These are phyloP conservation scores for Leucoagaricus sp. DNA, from an alignment of 1,284 basidiomycete species.

Conservation along the genomic window DNA sequence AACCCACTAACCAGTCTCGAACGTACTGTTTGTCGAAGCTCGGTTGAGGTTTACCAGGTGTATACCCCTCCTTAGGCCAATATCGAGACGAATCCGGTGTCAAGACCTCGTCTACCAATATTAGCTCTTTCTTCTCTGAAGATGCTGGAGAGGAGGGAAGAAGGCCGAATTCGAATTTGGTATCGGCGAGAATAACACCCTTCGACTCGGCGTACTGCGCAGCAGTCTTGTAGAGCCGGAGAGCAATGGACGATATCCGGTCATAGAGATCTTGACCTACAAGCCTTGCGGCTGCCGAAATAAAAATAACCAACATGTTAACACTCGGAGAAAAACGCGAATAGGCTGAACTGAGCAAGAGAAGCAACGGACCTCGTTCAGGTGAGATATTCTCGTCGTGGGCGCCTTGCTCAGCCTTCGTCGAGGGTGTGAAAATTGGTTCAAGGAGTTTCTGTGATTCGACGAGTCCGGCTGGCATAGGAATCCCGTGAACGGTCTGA, in stretches of 20 bases:
- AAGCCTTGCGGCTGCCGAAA: conserved; percentile 56
- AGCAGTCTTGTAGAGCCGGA: conserved; percentile 78
- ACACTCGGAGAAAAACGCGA: not conserved
- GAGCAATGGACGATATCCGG: conserved; percentile 58
- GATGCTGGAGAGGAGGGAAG: conserved; percentile 36
- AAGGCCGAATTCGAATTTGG: conserved; percentile 89
- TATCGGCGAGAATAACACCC: conserved; percentile 96
- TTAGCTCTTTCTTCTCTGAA: conserved; percentile 53
- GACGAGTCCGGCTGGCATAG: conserved; percentile 74
- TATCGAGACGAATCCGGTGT: conserved; percentile 98
- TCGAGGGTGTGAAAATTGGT: conserved; percentile 95
- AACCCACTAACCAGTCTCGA: conserved; percentile 81
- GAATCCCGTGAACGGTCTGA: conserved; percentile 89
- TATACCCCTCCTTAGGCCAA: conserved; percentile 84
- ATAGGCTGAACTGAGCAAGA: not conserved
- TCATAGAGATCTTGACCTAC: conserved; percentile 70
- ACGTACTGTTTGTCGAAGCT: conserved; percentile 99
- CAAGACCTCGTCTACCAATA: conserved; percentile 94
- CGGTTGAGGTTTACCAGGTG: conserved; percentile 76
- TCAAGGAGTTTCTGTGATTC: conserved; percentile 85
- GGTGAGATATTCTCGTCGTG: conserved; percentile 99
- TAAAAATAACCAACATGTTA: conserved; percentile 11
- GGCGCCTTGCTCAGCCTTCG: conserved; percentile 92
- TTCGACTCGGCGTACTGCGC: conserved; percentile 75
- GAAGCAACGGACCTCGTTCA: conserved; percentile 61